These are phyloP conservation scores for Climacium dendroides DNA, from an alignment of 225 moss, liverwort and hornwort species.

Conservation along the genomic window DNA sequence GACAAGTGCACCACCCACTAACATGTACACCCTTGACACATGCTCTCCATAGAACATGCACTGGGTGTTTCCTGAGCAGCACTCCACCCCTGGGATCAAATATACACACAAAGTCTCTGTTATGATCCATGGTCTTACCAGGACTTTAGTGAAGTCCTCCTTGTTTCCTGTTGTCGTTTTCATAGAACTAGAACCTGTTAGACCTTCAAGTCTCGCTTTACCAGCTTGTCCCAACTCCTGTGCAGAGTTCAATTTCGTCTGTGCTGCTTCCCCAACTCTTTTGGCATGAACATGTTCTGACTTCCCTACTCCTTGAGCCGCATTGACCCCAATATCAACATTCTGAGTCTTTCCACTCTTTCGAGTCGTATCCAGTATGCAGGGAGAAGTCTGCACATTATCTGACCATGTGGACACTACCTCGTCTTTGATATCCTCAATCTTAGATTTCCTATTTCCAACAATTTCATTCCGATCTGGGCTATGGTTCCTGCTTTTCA, in stretches of 20 bases:
- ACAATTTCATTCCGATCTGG: not conserved
- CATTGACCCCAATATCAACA: slow-evolving; percentile 38
- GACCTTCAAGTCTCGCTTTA: not conserved
- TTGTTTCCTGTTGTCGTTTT: not conserved
- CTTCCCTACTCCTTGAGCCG: slow-evolving; percentile 20
- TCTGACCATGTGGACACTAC: not conserved
- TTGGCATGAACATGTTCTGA: not conserved
- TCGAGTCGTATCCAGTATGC: not conserved
- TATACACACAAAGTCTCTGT: not conserved
- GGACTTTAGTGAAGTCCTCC: slow-evolving; percentile 27
- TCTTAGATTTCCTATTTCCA: not conserved
- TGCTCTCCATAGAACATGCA: not conserved
- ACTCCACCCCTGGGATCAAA: not conserved
- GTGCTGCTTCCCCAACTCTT: not conserved
- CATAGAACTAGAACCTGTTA: not conserved
- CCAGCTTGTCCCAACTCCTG: not conserved
- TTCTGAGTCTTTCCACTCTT: not conserved
- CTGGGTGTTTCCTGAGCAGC: not conserved
- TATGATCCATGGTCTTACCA: slow-evolving; percentile 34
- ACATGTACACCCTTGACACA: not conserved
- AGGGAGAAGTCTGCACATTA: not conserved
- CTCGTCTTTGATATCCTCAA: not conserved
- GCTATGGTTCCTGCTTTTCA: not conserved
- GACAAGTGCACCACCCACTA: not conserved
- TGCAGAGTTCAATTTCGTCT: not conserved